Evolutionary conservation across 192 early-diverging fungal species (phyloP).

Genomic region (Paraglomus occultum): DNA sequence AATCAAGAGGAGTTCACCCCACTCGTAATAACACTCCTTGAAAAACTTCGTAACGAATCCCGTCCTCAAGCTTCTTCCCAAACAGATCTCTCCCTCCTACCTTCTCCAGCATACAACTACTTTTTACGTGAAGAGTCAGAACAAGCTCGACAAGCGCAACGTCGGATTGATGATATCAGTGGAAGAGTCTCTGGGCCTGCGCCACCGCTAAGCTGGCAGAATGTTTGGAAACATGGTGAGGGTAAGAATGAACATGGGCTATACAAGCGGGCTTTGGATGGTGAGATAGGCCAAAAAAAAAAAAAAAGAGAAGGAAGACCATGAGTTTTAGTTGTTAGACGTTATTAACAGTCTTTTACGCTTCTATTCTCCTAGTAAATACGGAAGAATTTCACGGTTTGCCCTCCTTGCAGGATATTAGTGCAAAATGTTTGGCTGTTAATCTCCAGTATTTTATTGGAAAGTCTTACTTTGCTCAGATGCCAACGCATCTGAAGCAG

Average conservation of each 20-base stretch:
- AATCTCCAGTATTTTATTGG: constrained; percentile 12
- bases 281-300: constrained; percentile 1
- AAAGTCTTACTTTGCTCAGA: constrained; percentile 19
- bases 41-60: too few species aligned
- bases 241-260: background rate
- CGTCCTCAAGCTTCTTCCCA: too few species aligned
- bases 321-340: background rate
- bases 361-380: background rate
- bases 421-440: constrained; percentile 14
- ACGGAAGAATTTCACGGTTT: background rate
- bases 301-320: background rate
- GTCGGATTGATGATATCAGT: background rate
- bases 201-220: constrained; percentile 25
- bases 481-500: constrained; percentile 29
- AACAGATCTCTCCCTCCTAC: too few species aligned
- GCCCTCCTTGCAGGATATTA: background rate
- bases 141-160: too few species aligned
- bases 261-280: constrained; percentile 20
- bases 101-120: too few species aligned
- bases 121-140: too few species aligned
- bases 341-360: background rate
- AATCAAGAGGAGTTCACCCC: too few species aligned
- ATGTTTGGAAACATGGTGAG: background rate
- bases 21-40: too few species aligned
- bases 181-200: constrained; percentile 18